phyloP scores from a whole-genome alignment of 2,329 filamentous ascomycete genomes.

The Thelonectria blattea region DNA sequence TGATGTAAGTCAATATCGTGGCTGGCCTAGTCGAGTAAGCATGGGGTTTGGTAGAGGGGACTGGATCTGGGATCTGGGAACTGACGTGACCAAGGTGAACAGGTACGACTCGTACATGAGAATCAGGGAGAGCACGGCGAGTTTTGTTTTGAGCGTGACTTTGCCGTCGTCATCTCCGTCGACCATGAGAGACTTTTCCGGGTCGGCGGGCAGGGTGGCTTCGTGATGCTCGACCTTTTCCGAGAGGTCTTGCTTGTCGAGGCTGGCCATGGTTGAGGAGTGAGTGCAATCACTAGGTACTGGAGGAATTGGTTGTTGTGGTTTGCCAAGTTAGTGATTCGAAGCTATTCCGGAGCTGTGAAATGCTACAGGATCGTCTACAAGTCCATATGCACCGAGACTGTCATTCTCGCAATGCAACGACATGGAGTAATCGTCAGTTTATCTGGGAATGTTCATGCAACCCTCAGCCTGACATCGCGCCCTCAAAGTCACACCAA shows the following conservation, averaged over 20 bases:
- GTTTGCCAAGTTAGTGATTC: not conserved
- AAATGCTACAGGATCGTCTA: not conserved
- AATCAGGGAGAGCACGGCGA: conserved; percentile 28
- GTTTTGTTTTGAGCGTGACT: conserved; percentile 28
- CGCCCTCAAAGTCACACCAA: not conserved
- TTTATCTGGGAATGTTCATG: not conserved
- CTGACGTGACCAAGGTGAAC: conserved; percentile 31
- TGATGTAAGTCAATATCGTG: conserved; percentile 41
- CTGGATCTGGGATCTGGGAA: not conserved
- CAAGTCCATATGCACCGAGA: not conserved
- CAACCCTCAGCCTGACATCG: not conserved
- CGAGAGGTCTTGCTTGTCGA: conserved; percentile 6
- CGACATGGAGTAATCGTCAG: not conserved
- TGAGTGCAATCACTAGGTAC: too few species aligned
- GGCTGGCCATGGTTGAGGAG: conserved; percentile 8
- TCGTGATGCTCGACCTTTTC: conserved; percentile 17
- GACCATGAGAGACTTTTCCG: conserved; percentile 5
- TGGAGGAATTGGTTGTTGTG: not conserved
- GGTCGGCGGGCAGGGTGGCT: not conserved
- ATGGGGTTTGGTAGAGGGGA: not conserved
- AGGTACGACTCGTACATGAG: conserved; percentile 31
- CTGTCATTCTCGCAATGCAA: too few species aligned
- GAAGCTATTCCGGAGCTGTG: not conserved
- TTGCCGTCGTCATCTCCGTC: conserved; percentile 18
- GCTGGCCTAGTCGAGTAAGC: conserved; percentile 31